Conservation (phyloP, 345 rosid species). For the Dipteronia dyeriana region DNA sequence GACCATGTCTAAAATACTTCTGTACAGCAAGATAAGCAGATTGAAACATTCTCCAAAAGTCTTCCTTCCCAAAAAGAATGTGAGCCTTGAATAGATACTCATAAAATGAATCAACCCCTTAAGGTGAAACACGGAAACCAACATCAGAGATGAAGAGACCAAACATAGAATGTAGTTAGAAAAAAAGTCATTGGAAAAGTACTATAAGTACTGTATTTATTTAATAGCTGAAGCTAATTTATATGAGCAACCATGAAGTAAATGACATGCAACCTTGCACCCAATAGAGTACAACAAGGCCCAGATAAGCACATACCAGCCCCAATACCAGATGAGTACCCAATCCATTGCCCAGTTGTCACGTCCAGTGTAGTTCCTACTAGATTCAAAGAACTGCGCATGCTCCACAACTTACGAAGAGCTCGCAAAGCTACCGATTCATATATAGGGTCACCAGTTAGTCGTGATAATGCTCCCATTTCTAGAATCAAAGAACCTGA, state of each 20-base stretch:
- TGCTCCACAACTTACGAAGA: slow-evolving; percentile 89
- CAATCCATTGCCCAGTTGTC: slow-evolving; percentile 83
- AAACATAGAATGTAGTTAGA: slow-evolving; percentile 13
- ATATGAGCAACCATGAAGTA: neutral
- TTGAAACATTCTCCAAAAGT: slow-evolving; percentile 93
- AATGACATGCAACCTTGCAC: no score
- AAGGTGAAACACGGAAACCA: slow-evolving; percentile 30
- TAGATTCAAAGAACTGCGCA: slow-evolving; percentile 88
- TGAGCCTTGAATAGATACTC: slow-evolving; percentile 92
- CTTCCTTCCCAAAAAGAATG: slow-evolving; percentile 95
- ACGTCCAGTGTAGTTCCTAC: slow-evolving; percentile 89
- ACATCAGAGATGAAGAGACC: slow-evolving; percentile 22
- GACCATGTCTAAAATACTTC: slow-evolving; percentile 91
- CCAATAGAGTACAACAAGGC: slow-evolving; percentile 8
- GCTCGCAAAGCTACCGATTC: slow-evolving; percentile 91
- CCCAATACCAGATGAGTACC: slow-evolving; percentile 89
- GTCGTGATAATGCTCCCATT: slow-evolving; percentile 92
- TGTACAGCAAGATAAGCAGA: slow-evolving; percentile 90
- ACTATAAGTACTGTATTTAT: neutral
- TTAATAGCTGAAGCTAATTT: neutral
- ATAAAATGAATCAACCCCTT: slow-evolving; percentile 97
- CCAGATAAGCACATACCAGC: slow-evolving; percentile 63
- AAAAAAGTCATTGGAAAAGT: slow-evolving; percentile 3
- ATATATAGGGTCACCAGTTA: slow-evolving; percentile 84
- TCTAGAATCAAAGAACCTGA: slow-evolving; percentile 94